phyloP scores from a whole-genome alignment of 257 asterid genomes.

The Knoxia roxburghii region DNA sequence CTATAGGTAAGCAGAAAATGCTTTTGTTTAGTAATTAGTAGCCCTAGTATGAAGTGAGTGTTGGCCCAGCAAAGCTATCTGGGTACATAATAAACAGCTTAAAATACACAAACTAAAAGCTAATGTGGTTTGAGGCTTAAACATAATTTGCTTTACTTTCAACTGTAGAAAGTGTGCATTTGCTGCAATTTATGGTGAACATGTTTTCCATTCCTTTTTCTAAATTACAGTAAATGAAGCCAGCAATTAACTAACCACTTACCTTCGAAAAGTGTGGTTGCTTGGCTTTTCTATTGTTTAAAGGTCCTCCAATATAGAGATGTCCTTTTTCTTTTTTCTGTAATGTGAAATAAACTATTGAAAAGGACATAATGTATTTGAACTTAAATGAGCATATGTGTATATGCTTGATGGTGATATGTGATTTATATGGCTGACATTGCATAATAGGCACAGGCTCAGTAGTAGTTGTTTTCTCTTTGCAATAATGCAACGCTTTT shows the following conservation, averaged over 20 bases:
- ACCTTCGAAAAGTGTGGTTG: not conserved
- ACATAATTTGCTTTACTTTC: not conserved
- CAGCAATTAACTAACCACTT: not conserved
- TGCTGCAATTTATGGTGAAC: no score
- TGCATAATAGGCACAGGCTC: no score
- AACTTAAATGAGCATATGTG: no score
- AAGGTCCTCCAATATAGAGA: no score
- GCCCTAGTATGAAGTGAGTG: not conserved
- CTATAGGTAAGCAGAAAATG: not conserved
- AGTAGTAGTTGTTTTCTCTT: no score
- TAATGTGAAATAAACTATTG: no score
- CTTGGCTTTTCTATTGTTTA: no score
- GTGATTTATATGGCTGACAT: no score
- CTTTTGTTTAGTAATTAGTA: not conserved
- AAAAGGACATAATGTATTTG: no score
- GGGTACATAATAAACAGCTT: not conserved
- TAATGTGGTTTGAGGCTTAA: not conserved
- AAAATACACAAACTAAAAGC: not conserved
- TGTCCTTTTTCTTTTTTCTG: no score
- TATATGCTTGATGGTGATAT: no score
- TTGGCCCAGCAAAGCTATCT: not conserved
- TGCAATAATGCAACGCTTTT: not conserved
- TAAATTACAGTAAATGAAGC: not conserved
- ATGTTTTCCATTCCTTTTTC: not conserved
- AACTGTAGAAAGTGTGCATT: not conserved